phyloP scores from a whole-genome alignment of 768 basidiomycete species.

The Roridomyces roridus region DNA sequence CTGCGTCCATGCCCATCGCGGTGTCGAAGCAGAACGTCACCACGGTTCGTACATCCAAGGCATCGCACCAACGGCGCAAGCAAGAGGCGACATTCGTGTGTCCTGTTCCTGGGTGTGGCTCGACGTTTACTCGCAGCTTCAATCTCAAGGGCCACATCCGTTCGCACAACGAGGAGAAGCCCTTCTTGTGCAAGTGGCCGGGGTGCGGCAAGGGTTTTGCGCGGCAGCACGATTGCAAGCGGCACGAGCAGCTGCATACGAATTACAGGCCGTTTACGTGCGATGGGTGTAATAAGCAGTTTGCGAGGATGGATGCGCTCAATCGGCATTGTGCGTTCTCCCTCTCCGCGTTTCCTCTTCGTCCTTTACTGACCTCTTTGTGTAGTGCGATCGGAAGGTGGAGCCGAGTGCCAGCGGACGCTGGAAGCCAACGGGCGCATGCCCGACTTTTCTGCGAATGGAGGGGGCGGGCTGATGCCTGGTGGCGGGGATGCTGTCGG shows the following conservation, averaged over 20 bases:
- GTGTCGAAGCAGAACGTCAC: slow-evolving; percentile 82
- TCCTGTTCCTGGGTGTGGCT: slow-evolving; percentile 60
- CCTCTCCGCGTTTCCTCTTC: slow-evolving; percentile 5
- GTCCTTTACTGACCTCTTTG: slow-evolving; percentile 28
- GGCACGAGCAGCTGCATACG: slow-evolving; percentile 93
- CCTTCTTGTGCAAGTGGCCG: slow-evolving; percentile 94
- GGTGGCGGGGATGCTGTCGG: background rate
- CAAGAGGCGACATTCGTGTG: slow-evolving; percentile 87
- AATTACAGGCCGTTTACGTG: slow-evolving; percentile 93
- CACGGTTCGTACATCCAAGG: slow-evolving; percentile 87
- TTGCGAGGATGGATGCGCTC: slow-evolving; percentile 94
- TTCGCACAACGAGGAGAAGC: slow-evolving; percentile 93
- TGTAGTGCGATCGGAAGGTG: slow-evolving; percentile 81
- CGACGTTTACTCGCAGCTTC: slow-evolving; percentile 91
- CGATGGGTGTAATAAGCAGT: slow-evolving; percentile 91
- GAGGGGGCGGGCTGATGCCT: slow-evolving; percentile 49
- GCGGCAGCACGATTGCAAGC: slow-evolving; percentile 94
- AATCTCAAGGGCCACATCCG: slow-evolving; percentile 95
- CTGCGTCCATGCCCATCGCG: slow-evolving; percentile 90
- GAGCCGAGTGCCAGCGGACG: slow-evolving; percentile 69
- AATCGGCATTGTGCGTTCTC: slow-evolving; percentile 86
- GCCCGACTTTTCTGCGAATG: slow-evolving; percentile 70
- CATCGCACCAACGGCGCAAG: slow-evolving; percentile 83
- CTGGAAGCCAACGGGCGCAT: slow-evolving; percentile 36
- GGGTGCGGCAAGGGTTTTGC: slow-evolving; percentile 95